Conservation (phyloP, 306 rosid genomes). For the Dicorynia guianensis region DNA sequence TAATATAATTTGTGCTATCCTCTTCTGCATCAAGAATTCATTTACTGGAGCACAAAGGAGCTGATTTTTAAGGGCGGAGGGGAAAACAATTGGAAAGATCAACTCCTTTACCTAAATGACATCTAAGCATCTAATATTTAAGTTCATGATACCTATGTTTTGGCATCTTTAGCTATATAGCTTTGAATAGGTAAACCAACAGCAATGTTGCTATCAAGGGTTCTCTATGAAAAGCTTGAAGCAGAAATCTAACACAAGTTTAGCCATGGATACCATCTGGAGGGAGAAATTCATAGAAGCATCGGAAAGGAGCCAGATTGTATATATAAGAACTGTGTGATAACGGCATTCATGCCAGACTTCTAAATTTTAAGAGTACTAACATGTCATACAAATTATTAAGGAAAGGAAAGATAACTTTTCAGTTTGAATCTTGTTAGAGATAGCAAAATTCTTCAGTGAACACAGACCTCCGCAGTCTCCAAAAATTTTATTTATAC, state of each 20-base stretch:
- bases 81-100: conserved; percentile 5
- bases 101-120: neutral
- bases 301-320: neutral
- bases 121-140: neutral
- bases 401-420: no score
- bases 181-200: neutral
- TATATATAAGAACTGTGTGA: neutral
- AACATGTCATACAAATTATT: no score
- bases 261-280: neutral
- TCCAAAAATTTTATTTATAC: no score
- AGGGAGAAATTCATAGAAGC: neutral
- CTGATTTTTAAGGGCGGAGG: neutral
- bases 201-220: neutral
- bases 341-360: neutral
- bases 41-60: neutral
- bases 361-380: neutral
- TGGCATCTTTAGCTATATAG: neutral
- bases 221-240: neutral
- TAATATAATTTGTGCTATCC: no score
- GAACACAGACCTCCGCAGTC: no score
- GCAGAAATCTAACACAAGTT: neutral
- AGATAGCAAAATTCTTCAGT: no score
- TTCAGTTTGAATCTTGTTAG: no score
- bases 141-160: conserved; percentile 10
- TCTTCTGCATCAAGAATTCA: neutral